Evolutionary conservation across 2,329 filamentous ascomycete species (phyloP), one percentile per base, ranked within the genome.

Genomic region (Colletotrichum nymphaeae): DNA sequence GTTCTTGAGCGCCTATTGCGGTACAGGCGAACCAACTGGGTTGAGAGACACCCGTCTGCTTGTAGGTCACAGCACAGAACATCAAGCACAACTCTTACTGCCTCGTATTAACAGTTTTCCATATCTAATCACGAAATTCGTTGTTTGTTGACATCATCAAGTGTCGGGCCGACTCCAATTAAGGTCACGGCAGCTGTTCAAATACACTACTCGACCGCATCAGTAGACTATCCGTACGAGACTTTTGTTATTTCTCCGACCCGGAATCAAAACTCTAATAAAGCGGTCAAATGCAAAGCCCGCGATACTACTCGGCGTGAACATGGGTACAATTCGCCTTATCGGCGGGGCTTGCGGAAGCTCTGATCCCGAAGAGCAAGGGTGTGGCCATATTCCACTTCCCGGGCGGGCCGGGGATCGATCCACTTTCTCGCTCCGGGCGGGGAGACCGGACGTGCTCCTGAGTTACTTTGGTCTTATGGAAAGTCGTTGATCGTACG

Each of bases 61-160:
- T 49, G 1, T n/a, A 22, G 42, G 5, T 22, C 42, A 22, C 16
- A 22, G 19, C 19, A 8, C 19, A 49, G 4, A 49, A 9, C 8
- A n/a, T 1, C 0, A 35, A 35, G 11, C 32, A 49, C 8, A 49
- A n/a, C 7, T n/a, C 0, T 35, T 1, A 0, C 2, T n/a, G 42
- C 4, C 8, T 49, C 42, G 11, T n/a, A 11, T 19, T 19, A 6
- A 3, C 16, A 22, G 2, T 4, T 11, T 4, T 49, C 8, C 16
- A 49, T 22, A 8, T 49, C 19, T 9, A 3, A 11, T 49, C 42
- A 49, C 37, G 37, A 42, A 6, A 7, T 42, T 19, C 6, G 37
- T 42, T 7, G 37, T 42, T 42, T 3, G 16, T 49, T 22, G 19
- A 22, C 42, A n/a, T 49, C 16, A 49, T 49, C 16, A 49, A 22